Conservation (phyloP, 805 yeast species). For the Kuraishia hungarica region DNA sequence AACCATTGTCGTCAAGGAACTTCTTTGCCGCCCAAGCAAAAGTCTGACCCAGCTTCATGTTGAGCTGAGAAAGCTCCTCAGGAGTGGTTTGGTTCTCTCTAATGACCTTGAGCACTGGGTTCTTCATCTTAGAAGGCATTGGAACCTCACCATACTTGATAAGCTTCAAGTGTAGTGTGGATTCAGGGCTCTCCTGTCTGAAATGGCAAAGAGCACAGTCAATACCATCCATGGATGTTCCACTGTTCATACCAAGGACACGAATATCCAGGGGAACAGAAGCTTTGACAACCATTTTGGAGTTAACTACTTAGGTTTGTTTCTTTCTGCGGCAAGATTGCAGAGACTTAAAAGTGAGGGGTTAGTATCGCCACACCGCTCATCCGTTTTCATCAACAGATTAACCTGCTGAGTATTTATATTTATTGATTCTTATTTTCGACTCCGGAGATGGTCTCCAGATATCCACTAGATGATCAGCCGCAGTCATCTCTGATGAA, state of each 20-base stretch:
- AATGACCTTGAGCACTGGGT: slow-evolving; percentile 5
- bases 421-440: not conserved
- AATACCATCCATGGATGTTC: slow-evolving; percentile 11
- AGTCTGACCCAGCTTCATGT: slow-evolving; percentile 7
- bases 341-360: not conserved
- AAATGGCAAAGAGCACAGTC: slow-evolving; percentile 10
- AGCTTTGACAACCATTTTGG: not conserved
- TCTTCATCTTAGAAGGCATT: slow-evolving; percentile 7
- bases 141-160: slow-evolving; percentile 8
- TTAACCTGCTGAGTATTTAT: not conserved
- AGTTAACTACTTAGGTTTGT: not conserved
- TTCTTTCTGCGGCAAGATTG: not conserved
- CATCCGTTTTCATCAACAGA: not conserved
- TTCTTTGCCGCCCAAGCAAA: slow-evolving; percentile 7
- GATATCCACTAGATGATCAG: not conserved
- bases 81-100: slow-evolving; percentile 8
- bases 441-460: not conserved
- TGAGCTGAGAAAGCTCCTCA: slow-evolving; percentile 9
- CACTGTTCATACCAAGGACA: slow-evolving; percentile 5
- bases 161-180: slow-evolving; percentile 7
- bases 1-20: not conserved
- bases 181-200: slow-evolving; percentile 4
- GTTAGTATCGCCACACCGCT: not conserved
- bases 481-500: not conserved
- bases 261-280: not conserved